Conservation (phyloP, 768 basidiomycete species). For the Termitomyces sp. region DNA sequence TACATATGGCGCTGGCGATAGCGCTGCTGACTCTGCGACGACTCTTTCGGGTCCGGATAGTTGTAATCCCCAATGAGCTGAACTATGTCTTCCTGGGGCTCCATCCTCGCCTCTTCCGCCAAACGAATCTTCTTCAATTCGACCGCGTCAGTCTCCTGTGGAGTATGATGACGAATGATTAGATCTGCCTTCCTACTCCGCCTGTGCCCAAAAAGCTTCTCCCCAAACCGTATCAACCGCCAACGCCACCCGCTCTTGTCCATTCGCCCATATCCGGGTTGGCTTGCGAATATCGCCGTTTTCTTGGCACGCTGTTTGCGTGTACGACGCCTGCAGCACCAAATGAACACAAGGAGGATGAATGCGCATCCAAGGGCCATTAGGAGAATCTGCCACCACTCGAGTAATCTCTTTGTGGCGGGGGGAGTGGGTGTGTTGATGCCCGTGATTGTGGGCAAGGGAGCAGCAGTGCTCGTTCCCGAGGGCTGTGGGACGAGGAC, state of each 20-base stretch:
- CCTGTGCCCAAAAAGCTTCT: conserved; percentile 52
- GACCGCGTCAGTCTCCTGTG: conserved; percentile 11
- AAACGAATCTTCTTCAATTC: conserved; percentile 13
- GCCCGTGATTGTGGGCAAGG: conserved; percentile 55
- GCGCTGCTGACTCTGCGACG: conserved; percentile 8
- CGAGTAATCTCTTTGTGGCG: conserved; percentile 31
- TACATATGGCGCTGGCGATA: conserved; percentile 23
- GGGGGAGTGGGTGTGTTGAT: conserved; percentile 40
- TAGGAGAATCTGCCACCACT: conserved; percentile 83
- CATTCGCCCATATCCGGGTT: conserved; percentile 32
- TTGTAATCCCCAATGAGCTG: conserved; percentile 20
- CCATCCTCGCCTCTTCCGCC: conserved; percentile 18
- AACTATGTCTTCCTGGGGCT: conserved; percentile 18
- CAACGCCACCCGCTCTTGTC: conserved; percentile 42
- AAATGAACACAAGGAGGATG: conserved; percentile 62
- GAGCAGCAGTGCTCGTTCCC: conserved; percentile 37
- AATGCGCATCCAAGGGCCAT: conserved; percentile 82
- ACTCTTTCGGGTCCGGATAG: conserved; percentile 4
- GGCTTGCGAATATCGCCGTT: conserved; percentile 56
- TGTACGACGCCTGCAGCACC: conserved; percentile 63
- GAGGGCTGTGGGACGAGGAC: conserved; percentile 46
- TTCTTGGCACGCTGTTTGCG: conserved; percentile 62
- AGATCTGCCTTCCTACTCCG: conserved; percentile 11
- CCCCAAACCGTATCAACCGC: conserved; percentile 52
- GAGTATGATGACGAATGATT: conserved; percentile 3